Conservation (phyloP, 768 basidiomycete genomes). For the Termitomyces eurrhizus region DNA sequence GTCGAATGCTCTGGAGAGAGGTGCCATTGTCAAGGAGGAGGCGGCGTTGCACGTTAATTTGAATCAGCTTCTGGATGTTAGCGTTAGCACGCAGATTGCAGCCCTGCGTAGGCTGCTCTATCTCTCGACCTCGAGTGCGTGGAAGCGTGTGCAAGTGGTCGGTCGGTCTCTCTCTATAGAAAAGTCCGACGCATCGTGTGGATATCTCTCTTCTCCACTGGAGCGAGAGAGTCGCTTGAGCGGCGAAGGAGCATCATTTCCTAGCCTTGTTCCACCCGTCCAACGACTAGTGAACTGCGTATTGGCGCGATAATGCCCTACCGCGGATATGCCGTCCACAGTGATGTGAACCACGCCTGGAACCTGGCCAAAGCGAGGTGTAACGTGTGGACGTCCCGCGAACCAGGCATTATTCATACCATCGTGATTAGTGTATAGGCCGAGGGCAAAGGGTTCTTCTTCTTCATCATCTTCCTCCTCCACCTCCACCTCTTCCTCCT, state of each 20-base stretch:
- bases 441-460: constrained; percentile 17
- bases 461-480: background rate
- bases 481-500: constrained; percentile 5
- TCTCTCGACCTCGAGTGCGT: constrained; percentile 24
- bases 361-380: background rate
- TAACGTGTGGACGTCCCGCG: constrained; percentile 8
- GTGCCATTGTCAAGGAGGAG: constrained; percentile 42
- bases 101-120: constrained; percentile 47
- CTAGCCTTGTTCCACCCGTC: constrained; percentile 4
- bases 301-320: background rate
- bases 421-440: background rate
- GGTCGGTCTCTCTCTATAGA: constrained; percentile 20
- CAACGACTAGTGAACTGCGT: constrained; percentile 13
- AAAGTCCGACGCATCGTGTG: background rate
- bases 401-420: constrained; percentile 18
- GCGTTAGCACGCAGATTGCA: constrained; percentile 63
- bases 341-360: background rate
- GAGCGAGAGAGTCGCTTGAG: background rate
- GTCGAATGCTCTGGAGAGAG: no score
- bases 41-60: constrained; percentile 62
- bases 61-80: constrained; percentile 31
- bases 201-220: background rate
- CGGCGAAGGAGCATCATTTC: background rate
- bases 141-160: constrained; percentile 35
- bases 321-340: background rate